Conservation (phyloP, 2,329 filamentous ascomycete genomes). For the Fusarium secorum region DNA sequence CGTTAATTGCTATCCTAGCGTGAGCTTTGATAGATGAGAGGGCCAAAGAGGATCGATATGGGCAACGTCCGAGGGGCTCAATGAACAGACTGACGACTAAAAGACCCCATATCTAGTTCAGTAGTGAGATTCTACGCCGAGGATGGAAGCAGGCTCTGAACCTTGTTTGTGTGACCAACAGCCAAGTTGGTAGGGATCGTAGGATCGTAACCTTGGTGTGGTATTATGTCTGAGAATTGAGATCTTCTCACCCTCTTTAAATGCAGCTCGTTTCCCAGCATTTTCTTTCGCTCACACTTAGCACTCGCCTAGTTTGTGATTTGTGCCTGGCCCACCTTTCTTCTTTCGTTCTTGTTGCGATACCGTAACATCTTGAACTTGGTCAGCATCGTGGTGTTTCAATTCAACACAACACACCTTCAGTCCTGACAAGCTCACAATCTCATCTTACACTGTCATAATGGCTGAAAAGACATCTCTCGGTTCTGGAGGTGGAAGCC, state of each 20-base stretch:
- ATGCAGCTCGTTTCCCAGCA: conserved; percentile 13
- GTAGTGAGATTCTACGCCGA: background rate
- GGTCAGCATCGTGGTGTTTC: background rate
- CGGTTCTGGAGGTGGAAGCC: conserved; percentile 23
- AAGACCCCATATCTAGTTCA: conserved; percentile 3
- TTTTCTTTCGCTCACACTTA: conserved; percentile 1
- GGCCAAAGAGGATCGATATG: conserved; percentile 22
- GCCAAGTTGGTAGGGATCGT: conserved; percentile 19
- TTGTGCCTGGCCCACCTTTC: conserved; percentile 2
- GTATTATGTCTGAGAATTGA: conserved; percentile 15
- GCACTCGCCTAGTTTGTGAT: conserved; percentile 3
- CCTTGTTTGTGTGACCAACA: conserved; percentile 18
- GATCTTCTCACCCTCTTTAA: conserved; percentile 22
- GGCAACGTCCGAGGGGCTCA: conserved; percentile 19
- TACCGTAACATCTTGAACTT: background rate
- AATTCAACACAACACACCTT: background rate
- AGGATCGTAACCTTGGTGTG: conserved; percentile 7
- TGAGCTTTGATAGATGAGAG: conserved; percentile 15
- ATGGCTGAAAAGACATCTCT: conserved; percentile 43
- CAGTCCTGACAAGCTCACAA: background rate
- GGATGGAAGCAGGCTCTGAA: conserved; percentile 12
- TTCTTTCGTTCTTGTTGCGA: conserved; percentile 5
- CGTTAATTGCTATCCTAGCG: conserved; percentile 12
- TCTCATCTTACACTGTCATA: background rate
- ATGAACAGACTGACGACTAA: conserved; percentile 11